Base-by-base conservation (phyloP, 1,284 basidiomycete species). In the Cutaneotrichosporon sp. region DNA sequence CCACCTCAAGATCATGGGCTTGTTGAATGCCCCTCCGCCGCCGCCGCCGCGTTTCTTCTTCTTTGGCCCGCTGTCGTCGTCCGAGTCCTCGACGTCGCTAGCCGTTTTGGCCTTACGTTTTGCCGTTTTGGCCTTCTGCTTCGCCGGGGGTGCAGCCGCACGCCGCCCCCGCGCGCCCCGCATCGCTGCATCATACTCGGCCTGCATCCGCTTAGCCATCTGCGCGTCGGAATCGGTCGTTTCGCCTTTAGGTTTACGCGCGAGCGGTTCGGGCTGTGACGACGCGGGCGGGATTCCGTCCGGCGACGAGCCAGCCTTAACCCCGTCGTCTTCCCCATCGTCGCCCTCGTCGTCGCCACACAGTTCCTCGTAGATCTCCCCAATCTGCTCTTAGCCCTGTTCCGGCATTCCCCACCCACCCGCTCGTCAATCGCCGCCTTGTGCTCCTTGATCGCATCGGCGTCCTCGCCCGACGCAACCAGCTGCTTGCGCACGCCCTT, bases 401-500 rank as follows among this genome's bases (percentile, higher is more conserved):
- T 15, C 17, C 13, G 34, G 30, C 4, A 30, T 8, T 14, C 14
- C 14, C n/a, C 12, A 61, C 70, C 47, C 42, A 73, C 72, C 42
- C 61, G 53, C 35, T 65, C 47, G 44, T 76, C 74, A 47, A 76
- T 70, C n/a, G 59, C 66, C 10, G 47, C 39, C 17, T 70, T 63
- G 49, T 68, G 35, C 38, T 55, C 61, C 62, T 74, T 76, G 56
- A 76, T 67, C 5, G 46, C 46, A 0, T 49, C 64, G 20, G 64
- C 66, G 54, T 72, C 66, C 44, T 68, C 66, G 4, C 74, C 74
- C 10, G 53, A 54, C 1, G 56, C 54, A 13, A 74, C 53, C 10
- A 76, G 63, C 40, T 67, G 61, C 59, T 72, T 74, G 23, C 74
- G 66, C 1, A 76, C 68, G 8, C 56, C 67, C 58, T 74, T 76